Evolutionary conservation across 1,284 basidiomycete genomes (phyloP), one percentile per base, ranked within the genome.

Genomic region (Coniferiporia sulphurascens): DNA sequence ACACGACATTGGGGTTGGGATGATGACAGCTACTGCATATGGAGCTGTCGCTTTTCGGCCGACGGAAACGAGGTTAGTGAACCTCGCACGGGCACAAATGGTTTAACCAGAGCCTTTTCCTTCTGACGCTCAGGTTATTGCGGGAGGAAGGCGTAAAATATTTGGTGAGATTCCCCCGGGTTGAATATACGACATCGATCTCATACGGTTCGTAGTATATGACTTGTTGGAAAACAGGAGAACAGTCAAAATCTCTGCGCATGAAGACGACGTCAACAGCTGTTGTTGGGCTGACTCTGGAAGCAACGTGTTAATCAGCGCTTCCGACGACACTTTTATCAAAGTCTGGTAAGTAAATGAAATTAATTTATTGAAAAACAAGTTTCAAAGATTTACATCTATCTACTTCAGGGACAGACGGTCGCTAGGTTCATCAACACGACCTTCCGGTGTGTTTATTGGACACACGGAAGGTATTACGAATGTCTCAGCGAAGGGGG

Each of bases 381-480:
- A 22, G n/a, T 55, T 55, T 17, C 43, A 43, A 55, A 54, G 43
- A 5, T 27, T 2, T 2, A 27, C 9, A 9, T 49, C 38, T 32
- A 56, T 41, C 35, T 35, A 45, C 55, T 32, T 54, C 56, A 93
- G 91, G 92, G 96, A 99, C 72, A 86, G 97, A 54, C 85, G 97
- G 22, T 96, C 93, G 0, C 75, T 99, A 19, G 85, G 87, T 9
- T 77, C 81, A 4, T 89, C 89, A 1, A 81, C 78, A 50, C 93
- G 89, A 65, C 93, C 96, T 1, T 93, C 94, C 0, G 96, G 96
- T 27, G 89, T 95, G 0, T 80, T 99, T 1, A 87, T 94, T 21
- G 96, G 97, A 0, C 96, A 98, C 61, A 98, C 95, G 0, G 95
- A 98, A 69, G 95, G 94, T 38, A 89, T 97, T 63, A 94, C 94